phyloP scores from a whole-genome alignment of 345 rosid genomes.

The Arabidopsis thaliana region DNA sequence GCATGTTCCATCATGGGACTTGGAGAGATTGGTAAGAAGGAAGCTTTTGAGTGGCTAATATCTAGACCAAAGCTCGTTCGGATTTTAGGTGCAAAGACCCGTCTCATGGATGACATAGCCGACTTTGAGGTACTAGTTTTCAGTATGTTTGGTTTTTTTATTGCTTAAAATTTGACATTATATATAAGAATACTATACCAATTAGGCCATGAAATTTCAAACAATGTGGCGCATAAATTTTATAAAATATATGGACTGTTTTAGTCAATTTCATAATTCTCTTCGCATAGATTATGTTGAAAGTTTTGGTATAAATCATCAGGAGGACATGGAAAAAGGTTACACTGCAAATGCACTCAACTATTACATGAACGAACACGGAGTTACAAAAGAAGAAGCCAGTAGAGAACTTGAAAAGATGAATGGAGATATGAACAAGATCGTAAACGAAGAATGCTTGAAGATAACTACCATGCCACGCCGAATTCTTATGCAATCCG shows the following conservation, averaged over 20 bases:
- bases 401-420: not conserved
- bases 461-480: not conserved
- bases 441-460: slow-evolving; percentile 7
- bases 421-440: not conserved
- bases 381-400: slow-evolving; percentile 10
- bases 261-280: not conserved
- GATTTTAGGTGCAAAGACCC: not conserved
- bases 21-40: slow-evolving; percentile 1
- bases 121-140: not conserved
- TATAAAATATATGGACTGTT: no score
- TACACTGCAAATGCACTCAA: slow-evolving; percentile 26
- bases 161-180: no score
- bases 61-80: slow-evolving; percentile 1
- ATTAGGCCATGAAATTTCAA: no score
- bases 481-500: not conserved
- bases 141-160: no score
- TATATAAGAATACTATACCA: no score
- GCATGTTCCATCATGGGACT: slow-evolving; percentile 13
- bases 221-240: no score
- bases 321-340: slow-evolving; percentile 46
- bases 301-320: not conserved
- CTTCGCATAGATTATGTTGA: not conserved
- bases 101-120: slow-evolving; percentile 17
- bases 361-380: slow-evolving; percentile 28
- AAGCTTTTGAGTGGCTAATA: slow-evolving; percentile 13